These are phyloP conservation scores for Cordyceps tenuipes DNA, from an alignment of 2,329 filamentous ascomycete species.

Conservation along the genomic window DNA sequence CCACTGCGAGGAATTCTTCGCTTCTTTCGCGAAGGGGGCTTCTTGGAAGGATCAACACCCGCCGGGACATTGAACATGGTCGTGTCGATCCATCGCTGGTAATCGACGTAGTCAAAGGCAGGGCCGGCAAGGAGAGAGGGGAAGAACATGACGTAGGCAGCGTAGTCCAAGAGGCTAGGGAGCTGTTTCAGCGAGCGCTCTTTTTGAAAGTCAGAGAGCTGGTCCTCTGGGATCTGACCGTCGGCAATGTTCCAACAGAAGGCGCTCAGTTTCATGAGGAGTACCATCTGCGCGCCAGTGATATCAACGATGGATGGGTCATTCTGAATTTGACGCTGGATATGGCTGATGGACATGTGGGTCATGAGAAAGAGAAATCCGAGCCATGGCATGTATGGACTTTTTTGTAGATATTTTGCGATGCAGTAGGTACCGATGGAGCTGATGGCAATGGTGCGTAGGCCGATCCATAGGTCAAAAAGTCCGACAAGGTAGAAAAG, in stretches of 20 bases:
- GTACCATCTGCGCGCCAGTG: slow-evolving; percentile 93
- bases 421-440: slow-evolving; percentile 75
- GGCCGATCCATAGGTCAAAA: slow-evolving; percentile 83
- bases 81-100: slow-evolving; percentile 84
- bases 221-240: slow-evolving; percentile 66
- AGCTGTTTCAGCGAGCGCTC: slow-evolving; percentile 69
- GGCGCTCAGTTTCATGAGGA: slow-evolving; percentile 93
- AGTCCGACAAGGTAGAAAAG: slow-evolving; percentile 89
- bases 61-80: slow-evolving; percentile 86
- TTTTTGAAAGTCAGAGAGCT: slow-evolving; percentile 81
- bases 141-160: slow-evolving; percentile 92
- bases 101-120: slow-evolving; percentile 91
- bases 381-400: slow-evolving; percentile 95
- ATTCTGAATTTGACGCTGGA: slow-evolving; percentile 66
- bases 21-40: slow-evolving; percentile 78
- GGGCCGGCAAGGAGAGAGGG: slow-evolving; percentile 83
- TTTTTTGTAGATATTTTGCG: slow-evolving; percentile 66
- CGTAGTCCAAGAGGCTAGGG: slow-evolving; percentile 70
- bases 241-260: slow-evolving; percentile 99
- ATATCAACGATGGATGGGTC: slow-evolving; percentile 69
- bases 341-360: slow-evolving; percentile 87
- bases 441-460: slow-evolving; percentile 71
- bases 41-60: slow-evolving; percentile 74
- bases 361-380: slow-evolving; percentile 91
- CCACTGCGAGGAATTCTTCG: slow-evolving; percentile 87